Percentiles rank a stretch among this genome's conserved stretches.
These are phyloP conservation scores for Puccinia coronata DNA, from an alignment of 1,284 basidiomycete species.

Conservation along the genomic window DNA sequence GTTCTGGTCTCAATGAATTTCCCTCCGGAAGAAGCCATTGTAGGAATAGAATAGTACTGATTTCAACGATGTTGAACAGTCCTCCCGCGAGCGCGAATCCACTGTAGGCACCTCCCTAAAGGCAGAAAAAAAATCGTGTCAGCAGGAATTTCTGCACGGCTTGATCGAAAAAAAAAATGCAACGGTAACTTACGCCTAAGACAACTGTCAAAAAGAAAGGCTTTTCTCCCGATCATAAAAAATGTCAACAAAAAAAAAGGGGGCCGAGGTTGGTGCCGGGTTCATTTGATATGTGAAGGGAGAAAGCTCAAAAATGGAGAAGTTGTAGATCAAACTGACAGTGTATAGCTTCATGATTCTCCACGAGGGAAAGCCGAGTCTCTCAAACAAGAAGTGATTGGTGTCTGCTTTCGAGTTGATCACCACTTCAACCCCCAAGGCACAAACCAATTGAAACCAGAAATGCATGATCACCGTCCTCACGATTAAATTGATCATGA, in stretches of 20 bases:
- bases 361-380: slow-evolving; percentile 8
- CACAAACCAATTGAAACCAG: slow-evolving; percentile 31
- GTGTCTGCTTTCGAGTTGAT: slow-evolving; percentile 21
- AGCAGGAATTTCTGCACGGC: background rate
- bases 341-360: background rate
- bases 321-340: slow-evolving; percentile 26
- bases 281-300: background rate
- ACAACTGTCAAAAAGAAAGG: slow-evolving; percentile 16
- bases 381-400: slow-evolving; percentile 22
- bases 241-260: background rate
- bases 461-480: slow-evolving; percentile 29
- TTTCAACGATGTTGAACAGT: slow-evolving; percentile 43
- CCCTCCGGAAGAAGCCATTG: slow-evolving; percentile 13
- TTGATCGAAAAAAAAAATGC: background rate
- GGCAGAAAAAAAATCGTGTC: background rate
- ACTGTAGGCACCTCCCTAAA: slow-evolving; percentile 22
- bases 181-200: slow-evolving; percentile 13
- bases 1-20: slow-evolving; percentile 31
- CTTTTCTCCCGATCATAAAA: background rate
- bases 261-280: background rate
- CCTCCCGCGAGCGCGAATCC: slow-evolving; percentile 35
- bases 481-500: background rate
- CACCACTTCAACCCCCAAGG: slow-evolving; percentile 9
- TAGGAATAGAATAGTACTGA: background rate
- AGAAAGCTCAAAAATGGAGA: background rate